These are phyloP conservation scores for Daldinia concentrica DNA, from an alignment of 495 filamentous ascomycete species.

Conservation along the genomic window DNA sequence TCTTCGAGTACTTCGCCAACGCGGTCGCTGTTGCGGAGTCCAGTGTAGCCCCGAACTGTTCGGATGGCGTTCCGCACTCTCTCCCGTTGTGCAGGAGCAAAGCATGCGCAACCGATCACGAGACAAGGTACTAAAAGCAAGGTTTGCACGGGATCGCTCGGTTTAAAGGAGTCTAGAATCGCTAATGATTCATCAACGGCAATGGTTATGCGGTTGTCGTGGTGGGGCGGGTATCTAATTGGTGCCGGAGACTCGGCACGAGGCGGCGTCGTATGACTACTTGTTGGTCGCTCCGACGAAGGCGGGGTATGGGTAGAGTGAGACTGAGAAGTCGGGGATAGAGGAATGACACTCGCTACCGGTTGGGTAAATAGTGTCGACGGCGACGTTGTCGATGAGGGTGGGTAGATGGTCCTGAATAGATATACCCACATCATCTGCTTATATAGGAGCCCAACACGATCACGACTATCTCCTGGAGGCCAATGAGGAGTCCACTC, in stretches of 20 bases:
- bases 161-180: constrained; percentile 68
- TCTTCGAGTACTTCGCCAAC: constrained; percentile 78
- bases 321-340: constrained; percentile 53
- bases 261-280: constrained; percentile 37
- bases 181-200: constrained; percentile 82
- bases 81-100: constrained; percentile 72
- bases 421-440: constrained; percentile 94
- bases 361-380: constrained; percentile 39
- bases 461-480: constrained; percentile 74
- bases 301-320: constrained; percentile 52
- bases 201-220: constrained; percentile 70
- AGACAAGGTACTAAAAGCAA: constrained; percentile 90
- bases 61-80: constrained; percentile 74
- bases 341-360: constrained; percentile 49
- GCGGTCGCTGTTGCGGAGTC: constrained; percentile 81
- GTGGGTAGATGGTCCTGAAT: constrained; percentile 83
- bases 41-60: constrained; percentile 77
- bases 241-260: constrained; percentile 61
- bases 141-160: constrained; percentile 68
- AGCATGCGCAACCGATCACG: constrained; percentile 86
- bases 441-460: constrained; percentile 82
- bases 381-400: constrained; percentile 46
- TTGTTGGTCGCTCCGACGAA: constrained; percentile 33
- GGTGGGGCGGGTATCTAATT: constrained; percentile 50
- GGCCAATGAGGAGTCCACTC: constrained; percentile 79